These are phyloP conservation scores for Cryphonectria japonica DNA, from an alignment of 2,329 filamentous ascomycete genomes.

Conservation along the genomic window DNA sequence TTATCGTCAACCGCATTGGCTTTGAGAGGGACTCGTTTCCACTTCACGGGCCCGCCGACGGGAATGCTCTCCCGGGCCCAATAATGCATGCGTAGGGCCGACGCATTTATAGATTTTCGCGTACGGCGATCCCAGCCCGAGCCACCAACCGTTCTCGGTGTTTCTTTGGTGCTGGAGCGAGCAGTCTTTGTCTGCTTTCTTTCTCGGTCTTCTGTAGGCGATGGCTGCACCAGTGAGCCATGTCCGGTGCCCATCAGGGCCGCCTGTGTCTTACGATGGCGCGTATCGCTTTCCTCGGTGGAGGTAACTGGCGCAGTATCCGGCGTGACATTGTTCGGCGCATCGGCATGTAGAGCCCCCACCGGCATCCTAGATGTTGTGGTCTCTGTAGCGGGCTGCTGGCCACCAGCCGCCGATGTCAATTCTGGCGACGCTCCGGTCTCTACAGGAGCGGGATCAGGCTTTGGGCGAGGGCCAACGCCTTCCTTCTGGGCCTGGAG, in stretches of 20 bases:
- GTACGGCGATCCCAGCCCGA: not conserved
- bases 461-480: not conserved
- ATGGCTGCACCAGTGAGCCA: not conserved
- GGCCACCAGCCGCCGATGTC: not conserved
- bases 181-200: not conserved
- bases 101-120: not conserved
- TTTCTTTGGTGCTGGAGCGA: not conserved
- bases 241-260: not conserved
- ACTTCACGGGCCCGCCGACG: not conserved
- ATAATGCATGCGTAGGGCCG: slow-evolving; percentile 3
- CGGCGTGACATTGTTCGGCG: not conserved
- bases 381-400: not conserved
- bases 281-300: not conserved
- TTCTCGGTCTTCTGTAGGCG: not conserved
- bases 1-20: not conserved
- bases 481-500: not conserved
- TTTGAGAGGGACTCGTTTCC: not conserved
- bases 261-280: not conserved
- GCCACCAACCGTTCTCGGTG: not conserved
- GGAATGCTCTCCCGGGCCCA: slow-evolving; percentile 4
- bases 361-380: not conserved
- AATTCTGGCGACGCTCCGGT: not conserved
- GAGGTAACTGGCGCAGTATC: not conserved
- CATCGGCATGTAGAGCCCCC: not conserved
- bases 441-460: too few species aligned